Percentiles rank a stretch among this genome's conserved stretches.
These are phyloP conservation scores for Paragyromitra xinjiangensis DNA, from an alignment of 495 filamentous ascomycete species.

Conservation along the genomic window DNA sequence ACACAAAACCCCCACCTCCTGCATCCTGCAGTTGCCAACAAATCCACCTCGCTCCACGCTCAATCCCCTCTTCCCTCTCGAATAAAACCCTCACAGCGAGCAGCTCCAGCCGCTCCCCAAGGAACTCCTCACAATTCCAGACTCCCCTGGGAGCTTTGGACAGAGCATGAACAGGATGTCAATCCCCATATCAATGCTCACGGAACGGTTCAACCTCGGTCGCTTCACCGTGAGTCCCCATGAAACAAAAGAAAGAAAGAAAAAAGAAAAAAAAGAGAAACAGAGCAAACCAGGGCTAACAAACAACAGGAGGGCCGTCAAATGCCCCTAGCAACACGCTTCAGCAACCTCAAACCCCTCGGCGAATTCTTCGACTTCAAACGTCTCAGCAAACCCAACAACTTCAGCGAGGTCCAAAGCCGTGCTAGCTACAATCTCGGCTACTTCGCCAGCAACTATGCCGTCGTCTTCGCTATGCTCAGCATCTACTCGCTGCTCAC, in stretches of 20 bases:
- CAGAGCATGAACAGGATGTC: slow-evolving; percentile 81
- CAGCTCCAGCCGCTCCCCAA: slow-evolving; percentile 14
- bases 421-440: slow-evolving; percentile 96
- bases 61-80: slow-evolving; percentile 29
- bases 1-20: slow-evolving; percentile 17
- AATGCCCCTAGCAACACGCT: slow-evolving; percentile 75
- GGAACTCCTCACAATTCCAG: neutral
- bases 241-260: neutral
- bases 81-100: slow-evolving; percentile 4
- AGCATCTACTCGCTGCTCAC: slow-evolving; percentile 93
- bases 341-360: slow-evolving; percentile 89
- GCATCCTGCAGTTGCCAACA: slow-evolving; percentile 24
- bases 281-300: neutral
- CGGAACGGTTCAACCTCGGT: slow-evolving; percentile 84
- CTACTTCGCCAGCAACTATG: slow-evolving; percentile 99
- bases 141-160: slow-evolving; percentile 29
- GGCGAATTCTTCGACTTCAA: slow-evolving; percentile 96
- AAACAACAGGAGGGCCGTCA: slow-evolving; percentile 72
- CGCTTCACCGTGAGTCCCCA: slow-evolving; percentile 60
- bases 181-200: slow-evolving; percentile 89
- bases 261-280: neutral
- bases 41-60: slow-evolving; percentile 32
- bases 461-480: slow-evolving; percentile 89
- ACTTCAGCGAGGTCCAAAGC: slow-evolving; percentile 90
- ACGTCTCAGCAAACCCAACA: slow-evolving; percentile 88